Evolutionary conservation across 2,329 filamentous ascomycete genomes (phyloP).

Genomic region (Ramularia endophylla): DNA sequence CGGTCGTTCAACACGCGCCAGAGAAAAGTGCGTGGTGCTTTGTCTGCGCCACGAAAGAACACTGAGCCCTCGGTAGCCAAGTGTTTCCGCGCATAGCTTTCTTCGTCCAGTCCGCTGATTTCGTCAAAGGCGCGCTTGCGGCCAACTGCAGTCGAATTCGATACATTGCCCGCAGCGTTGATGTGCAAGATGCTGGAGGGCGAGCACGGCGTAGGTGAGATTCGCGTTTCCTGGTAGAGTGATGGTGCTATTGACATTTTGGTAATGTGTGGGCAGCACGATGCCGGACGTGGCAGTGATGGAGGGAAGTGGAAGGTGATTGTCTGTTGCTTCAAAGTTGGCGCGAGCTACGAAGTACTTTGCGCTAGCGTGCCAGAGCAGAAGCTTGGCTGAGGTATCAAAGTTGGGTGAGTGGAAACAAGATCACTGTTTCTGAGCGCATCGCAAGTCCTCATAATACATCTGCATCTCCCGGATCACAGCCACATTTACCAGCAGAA

Average conservation of each 20-base stretch:
- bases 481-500: too few species aligned
- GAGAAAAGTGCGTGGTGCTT: conserved; percentile 76
- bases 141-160: conserved; percentile 37
- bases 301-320: conserved; percentile 2
- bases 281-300: conserved; percentile 3
- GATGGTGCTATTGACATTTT: conserved; percentile 17
- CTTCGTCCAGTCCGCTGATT: conserved; percentile 56
- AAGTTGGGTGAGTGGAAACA: too few species aligned
- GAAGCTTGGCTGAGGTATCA: too few species aligned
- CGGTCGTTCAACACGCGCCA: conserved; percentile 84
- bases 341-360: conserved; percentile 3
- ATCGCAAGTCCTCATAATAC: too few species aligned
- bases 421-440: too few species aligned
- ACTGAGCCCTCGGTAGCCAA: conserved; percentile 75
- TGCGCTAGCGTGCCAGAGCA: too few species aligned
- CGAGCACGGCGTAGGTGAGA: conserved; percentile 18
- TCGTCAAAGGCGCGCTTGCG: conserved; percentile 34
- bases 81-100: conserved; percentile 64
- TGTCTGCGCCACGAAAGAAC: conserved; percentile 72
- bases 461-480: too few species aligned
- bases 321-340: conserved; percentile 4
- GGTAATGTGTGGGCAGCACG: conserved; percentile 4
- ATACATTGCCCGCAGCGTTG: conserved; percentile 54
- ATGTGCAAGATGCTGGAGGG: conserved; percentile 57
- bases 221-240: conserved; percentile 25